These are phyloP conservation scores for Amanita molliuscula DNA, from an alignment of 768 basidiomycete genomes.

Conservation along the genomic window DNA sequence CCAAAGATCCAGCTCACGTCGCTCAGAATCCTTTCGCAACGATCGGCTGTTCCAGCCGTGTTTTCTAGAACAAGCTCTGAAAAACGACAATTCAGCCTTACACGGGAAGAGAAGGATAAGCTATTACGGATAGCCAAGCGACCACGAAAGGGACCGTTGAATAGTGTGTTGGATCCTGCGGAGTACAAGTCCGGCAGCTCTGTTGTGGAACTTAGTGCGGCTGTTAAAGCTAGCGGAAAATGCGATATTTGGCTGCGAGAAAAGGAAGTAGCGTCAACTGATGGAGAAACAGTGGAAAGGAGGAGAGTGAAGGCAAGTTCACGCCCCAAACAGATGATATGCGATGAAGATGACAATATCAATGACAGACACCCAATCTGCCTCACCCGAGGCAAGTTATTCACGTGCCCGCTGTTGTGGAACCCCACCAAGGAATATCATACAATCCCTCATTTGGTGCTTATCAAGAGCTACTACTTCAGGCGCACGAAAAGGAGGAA, in stretches of 20 bases:
- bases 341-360: not conserved
- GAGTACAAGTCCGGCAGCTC: constrained; percentile 61
- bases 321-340: not conserved
- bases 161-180: constrained; percentile 56
- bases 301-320: constrained; percentile 42
- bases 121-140: constrained; percentile 70
- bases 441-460: constrained; percentile 79
- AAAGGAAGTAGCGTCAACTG: constrained; percentile 20
- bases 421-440: constrained; percentile 77
- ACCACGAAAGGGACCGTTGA: constrained; percentile 62
- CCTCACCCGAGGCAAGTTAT: constrained; percentile 27
- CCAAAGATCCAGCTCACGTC: constrained; percentile 50
- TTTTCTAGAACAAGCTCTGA: constrained; percentile 35
- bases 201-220: constrained; percentile 52
- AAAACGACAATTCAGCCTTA: constrained; percentile 39
- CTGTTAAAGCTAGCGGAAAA: constrained; percentile 54
- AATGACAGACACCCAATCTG: not conserved
- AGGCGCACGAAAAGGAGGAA: constrained; percentile 60
- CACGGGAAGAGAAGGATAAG: constrained; percentile 61
- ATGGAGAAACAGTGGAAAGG: constrained; percentile 31
- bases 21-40: constrained; percentile 70
- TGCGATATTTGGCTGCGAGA: constrained; percentile 54
- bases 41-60: constrained; percentile 83
- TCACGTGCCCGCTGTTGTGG: constrained; percentile 49
- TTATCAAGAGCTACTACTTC: constrained; percentile 59